These are phyloP conservation scores for Fusarium humuli DNA, from an alignment of 2,329 filamentous ascomycete species.

Conservation along the genomic window DNA sequence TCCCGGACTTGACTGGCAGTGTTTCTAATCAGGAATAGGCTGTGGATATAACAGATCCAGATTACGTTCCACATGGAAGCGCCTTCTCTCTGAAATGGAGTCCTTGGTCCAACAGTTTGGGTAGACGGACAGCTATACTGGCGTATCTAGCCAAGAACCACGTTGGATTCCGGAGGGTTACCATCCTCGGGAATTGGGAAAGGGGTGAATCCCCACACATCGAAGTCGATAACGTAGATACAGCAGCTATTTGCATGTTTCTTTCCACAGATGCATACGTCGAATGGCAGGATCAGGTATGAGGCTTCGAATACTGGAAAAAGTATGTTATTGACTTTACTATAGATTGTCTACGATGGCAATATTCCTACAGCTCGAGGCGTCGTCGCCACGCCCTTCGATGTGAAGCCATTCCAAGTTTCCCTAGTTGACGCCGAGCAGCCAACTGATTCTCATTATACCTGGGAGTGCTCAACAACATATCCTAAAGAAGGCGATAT, in stretches of 20 bases:
- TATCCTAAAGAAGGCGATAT: conserved; percentile 53
- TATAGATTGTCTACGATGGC: conserved; percentile 58
- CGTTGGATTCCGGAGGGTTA: conserved; percentile 66
- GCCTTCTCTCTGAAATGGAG: conserved; percentile 66
- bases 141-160: conserved; percentile 64
- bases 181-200: conserved; percentile 53
- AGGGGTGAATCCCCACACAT: conserved; percentile 53
- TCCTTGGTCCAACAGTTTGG: conserved; percentile 59
- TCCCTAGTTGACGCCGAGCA: conserved; percentile 49
- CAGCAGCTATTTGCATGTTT: conserved; percentile 61
- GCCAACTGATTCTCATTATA: conserved; percentile 52
- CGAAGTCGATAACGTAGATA: conserved; percentile 56
- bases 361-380: conserved; percentile 60
- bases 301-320: conserved; percentile 3
- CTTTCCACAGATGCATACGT: conserved; percentile 66
- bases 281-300: conserved; percentile 65
- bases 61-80: conserved; percentile 61
- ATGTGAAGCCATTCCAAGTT: conserved; percentile 64
- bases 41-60: conserved; percentile 56
- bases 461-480: conserved; percentile 59
- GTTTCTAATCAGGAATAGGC: conserved; percentile 42
- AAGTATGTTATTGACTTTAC: conserved; percentile 15
- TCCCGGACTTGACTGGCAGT: not conserved
- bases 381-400: conserved; percentile 64
- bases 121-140: conserved; percentile 57